These are phyloP conservation scores for Buxus sempervirens DNA, from an alignment of 164 flowering plant genomes.

Conservation along the genomic window DNA sequence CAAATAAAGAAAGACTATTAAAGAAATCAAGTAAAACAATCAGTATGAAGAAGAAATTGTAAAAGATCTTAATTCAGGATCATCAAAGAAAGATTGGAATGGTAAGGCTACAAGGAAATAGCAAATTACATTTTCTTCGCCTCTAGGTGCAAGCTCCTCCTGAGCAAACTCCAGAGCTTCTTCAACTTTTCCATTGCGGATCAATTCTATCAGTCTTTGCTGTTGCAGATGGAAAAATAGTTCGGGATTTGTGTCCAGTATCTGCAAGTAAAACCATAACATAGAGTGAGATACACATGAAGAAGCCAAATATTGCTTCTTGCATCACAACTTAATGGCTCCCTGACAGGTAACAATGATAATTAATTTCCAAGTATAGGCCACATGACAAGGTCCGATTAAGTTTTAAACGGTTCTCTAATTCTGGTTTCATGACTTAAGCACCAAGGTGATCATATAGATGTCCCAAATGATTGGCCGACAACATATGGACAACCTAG, in stretches of 20 bases:
- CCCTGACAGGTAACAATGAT: neutral
- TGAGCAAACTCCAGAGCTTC: constrained; percentile 97
- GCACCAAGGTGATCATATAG: neutral
- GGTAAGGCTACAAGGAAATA: constrained; percentile 1
- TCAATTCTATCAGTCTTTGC: constrained; percentile 87
- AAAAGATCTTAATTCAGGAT: neutral
- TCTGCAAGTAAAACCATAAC: constrained; percentile 45
- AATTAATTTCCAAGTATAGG: neutral
- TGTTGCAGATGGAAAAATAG: constrained; percentile 97
- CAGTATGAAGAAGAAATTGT: neutral
- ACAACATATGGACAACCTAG: neutral
- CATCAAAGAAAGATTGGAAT: neutral
- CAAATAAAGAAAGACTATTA: neutral
- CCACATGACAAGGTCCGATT: neutral
- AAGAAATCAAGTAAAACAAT: neutral
- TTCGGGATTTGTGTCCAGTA: constrained; percentile 89
- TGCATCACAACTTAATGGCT: neutral
- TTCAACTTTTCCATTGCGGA: constrained; percentile 79
- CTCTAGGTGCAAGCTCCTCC: constrained; percentile 98
- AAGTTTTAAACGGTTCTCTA: neutral
- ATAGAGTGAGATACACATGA: neutral
- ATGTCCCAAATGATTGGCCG: neutral
- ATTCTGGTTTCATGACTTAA: neutral
- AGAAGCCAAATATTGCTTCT: neutral
- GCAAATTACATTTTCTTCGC: constrained; percentile 84